phyloP scores from a whole-genome alignment of 73 alveolate species.

The Paramecium tetraurelia region DNA sequence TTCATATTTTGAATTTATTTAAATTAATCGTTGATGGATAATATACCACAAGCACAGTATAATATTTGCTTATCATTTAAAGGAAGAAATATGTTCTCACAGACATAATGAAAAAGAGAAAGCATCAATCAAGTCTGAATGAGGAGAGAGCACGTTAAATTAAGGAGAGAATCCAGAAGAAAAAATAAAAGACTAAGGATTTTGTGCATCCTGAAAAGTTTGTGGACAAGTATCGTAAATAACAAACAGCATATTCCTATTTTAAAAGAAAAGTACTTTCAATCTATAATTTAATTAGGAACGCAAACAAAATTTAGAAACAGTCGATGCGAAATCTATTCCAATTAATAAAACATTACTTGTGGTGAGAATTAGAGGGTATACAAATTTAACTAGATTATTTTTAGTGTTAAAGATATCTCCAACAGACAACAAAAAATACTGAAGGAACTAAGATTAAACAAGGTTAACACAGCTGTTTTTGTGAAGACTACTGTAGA shows the following conservation, averaged over 20 bases:
- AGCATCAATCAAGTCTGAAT: slow-evolving; percentile 9
- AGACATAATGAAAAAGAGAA: slow-evolving; percentile 59
- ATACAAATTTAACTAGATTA: background rate
- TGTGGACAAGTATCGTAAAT: slow-evolving; percentile 33
- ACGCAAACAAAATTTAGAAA: slow-evolving; percentile 14
- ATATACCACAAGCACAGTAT: slow-evolving; percentile 51
- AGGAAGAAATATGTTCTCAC: slow-evolving; percentile 59
- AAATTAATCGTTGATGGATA: slow-evolving; percentile 8
- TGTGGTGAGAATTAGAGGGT: slow-evolving; percentile 66
- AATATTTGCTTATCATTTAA: background rate
- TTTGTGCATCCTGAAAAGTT: slow-evolving; percentile 52
- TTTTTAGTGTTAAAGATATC: slow-evolving; percentile 47
- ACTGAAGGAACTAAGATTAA: slow-evolving; percentile 8
- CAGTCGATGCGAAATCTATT: slow-evolving; percentile 7
- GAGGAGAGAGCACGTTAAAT: slow-evolving; percentile 49
- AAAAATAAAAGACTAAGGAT: slow-evolving; percentile 40
- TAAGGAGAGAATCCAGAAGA: slow-evolving; percentile 34
- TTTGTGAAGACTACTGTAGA: slow-evolving; percentile 30
- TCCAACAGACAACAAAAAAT: slow-evolving; percentile 27
- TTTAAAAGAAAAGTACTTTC: slow-evolving; percentile 41
- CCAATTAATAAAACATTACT: slow-evolving; percentile 47
- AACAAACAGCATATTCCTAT: slow-evolving; percentile 57
- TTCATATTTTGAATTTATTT: background rate
- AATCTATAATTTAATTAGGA: background rate
- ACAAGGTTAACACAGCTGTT: slow-evolving; percentile 49